Evolutionary conservation across 23 red algal genomes (phyloP).

Genomic region (Agarophyton chilense): DNA sequence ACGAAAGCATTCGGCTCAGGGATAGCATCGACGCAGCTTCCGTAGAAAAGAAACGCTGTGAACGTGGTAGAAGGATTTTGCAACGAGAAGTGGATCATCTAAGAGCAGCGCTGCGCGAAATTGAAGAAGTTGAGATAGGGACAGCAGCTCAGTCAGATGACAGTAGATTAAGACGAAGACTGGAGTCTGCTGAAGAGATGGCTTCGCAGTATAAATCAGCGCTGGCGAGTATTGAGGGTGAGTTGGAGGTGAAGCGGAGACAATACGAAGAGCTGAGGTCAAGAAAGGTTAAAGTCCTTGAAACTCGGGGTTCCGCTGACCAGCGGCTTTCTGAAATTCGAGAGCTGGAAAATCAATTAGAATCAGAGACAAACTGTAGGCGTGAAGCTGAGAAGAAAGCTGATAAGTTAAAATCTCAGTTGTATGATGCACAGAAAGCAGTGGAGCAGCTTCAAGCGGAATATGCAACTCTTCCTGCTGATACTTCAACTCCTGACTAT

Average conservation of each 20-base stretch:
- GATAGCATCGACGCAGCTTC: background rate
- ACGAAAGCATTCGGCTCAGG: background rate
- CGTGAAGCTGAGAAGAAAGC: background rate
- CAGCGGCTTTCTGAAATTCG: background rate
- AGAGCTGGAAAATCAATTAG: background rate
- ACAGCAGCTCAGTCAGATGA: background rate
- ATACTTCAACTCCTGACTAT: constrained; percentile 43
- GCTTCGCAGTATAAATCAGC: background rate
- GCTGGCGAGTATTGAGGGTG: constrained; percentile 1
- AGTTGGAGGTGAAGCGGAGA: background rate
- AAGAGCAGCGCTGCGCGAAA: constrained; percentile 10
- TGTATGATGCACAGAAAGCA: background rate
- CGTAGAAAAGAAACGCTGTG: constrained; percentile 4
- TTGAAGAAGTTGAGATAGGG: constrained; percentile 13
- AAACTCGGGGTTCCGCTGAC: background rate
- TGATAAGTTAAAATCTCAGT: background rate
- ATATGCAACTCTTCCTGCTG: background rate
- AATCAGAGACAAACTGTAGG: background rate
- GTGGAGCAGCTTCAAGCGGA: constrained; percentile 8
- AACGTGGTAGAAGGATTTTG: constrained; percentile 19
- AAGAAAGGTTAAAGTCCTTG: background rate
- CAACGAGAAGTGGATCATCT: constrained; percentile 47
- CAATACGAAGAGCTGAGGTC: constrained; percentile 7
- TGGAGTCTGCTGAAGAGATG: constrained; percentile 9
- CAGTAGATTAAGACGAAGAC: background rate